Evolutionary conservation across 169 alveolate species (phyloP), one percentile per base, ranked within the genome.

Genomic region (Sarcocystis neurona): DNA sequence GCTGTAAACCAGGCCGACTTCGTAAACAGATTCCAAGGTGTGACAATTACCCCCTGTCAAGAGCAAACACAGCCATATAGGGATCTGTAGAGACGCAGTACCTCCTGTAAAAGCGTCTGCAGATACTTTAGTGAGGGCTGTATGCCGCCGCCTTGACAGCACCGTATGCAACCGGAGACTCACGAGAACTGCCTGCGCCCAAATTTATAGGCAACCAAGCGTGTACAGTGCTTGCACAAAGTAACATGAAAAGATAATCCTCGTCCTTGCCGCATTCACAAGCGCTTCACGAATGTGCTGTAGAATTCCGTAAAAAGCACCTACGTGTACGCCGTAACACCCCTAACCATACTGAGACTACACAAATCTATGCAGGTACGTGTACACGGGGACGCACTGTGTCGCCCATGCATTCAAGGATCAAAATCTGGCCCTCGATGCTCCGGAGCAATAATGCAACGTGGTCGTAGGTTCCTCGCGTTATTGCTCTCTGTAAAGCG

Each of bases 381-480:
- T 50, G 60, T 50, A 50, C 18, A 50, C 8, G 60, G 18, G 8
- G 8, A 0, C 89, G 6, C 46, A 92, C 92, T 48, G 90, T 89
- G 63, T 92, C 90, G 46, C 93, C 90, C 78, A 90, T 93, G 58
- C 96, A 94, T 89, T 97, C 98, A 39, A 97, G 94, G 32, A 96
- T 58, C 34, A 90, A 93, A 44, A 96, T 72, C 75, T 92, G 80
- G 20, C 91, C 92, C 60, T 90, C 92, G 27, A 90, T 79, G 66
- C 87, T 93, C 79, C 96, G 82, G 39, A 97, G 88, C 1, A 97
- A 66, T 93, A 97, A 91, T 3, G 97, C 98, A 4, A 97, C 95
- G 92, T 97, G 98, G 79, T 97, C 98, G 89, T 95, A 95, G 70
- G 94, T 95, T 47, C 97, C 93, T 50, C 92, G 47, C 18, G 97